Evolutionary conservation across 495 filamentous ascomycete species (phyloP).

Genomic region (Neurospora sp.): DNA sequence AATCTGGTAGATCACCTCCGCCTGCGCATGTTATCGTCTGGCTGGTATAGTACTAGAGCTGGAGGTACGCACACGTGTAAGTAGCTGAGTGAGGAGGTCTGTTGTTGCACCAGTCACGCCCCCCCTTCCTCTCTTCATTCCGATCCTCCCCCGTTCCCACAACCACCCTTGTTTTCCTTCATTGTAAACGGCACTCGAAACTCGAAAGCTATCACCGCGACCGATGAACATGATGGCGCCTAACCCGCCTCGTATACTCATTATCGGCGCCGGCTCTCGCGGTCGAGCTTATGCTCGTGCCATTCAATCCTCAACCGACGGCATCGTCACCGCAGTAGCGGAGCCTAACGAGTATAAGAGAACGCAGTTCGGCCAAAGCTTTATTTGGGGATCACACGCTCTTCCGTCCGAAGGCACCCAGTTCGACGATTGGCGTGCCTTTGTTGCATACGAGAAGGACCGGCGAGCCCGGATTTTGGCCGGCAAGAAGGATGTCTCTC

Average conservation of each 20-base stretch:
- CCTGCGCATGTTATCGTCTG: background rate
- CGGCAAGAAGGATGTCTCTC: slow-evolving; percentile 31
- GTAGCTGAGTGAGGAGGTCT: background rate
- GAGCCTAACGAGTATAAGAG: slow-evolving; percentile 78
- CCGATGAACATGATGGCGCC: slow-evolving; percentile 14
- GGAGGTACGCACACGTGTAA: background rate
- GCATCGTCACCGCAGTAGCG: slow-evolving; percentile 61
- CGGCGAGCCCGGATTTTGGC: slow-evolving; percentile 37
- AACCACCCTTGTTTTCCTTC: background rate
- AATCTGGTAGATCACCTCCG: background rate
- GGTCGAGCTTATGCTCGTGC: slow-evolving; percentile 67
- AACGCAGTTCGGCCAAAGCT: slow-evolving; percentile 50
- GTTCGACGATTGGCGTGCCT: slow-evolving; percentile 67
- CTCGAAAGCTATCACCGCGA: background rate
- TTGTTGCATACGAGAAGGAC: slow-evolving; percentile 50
- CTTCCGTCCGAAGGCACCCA: slow-evolving; percentile 40
- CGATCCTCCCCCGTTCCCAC: background rate
- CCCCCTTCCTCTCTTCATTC: background rate
- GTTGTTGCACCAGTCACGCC: background rate
- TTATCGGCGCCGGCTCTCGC: slow-evolving; percentile 83
- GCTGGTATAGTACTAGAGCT: background rate
- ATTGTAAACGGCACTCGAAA: slow-evolving; percentile 43
- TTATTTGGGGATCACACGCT: slow-evolving; percentile 50
- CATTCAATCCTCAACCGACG: slow-evolving; percentile 48
- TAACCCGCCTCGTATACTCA: slow-evolving; percentile 50